These are phyloP conservation scores for Solanum pimpinellifolium DNA, from an alignment of 257 asterid species.

Conservation along the genomic window DNA sequence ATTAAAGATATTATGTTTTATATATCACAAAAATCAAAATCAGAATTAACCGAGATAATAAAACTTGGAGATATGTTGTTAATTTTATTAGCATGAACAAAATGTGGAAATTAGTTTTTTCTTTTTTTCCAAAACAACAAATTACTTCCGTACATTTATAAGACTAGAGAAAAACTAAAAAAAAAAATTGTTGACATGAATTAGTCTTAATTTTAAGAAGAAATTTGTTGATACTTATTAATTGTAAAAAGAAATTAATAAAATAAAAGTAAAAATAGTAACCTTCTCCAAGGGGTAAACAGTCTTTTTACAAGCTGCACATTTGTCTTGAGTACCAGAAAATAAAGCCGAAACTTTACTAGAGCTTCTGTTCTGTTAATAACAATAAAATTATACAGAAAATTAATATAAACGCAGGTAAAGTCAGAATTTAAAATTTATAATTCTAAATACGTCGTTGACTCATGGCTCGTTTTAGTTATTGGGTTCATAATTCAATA, in stretches of 20 bases:
- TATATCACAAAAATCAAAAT: not conserved
- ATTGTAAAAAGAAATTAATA: not conserved
- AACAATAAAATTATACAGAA: not conserved
- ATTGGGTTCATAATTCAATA: accelerated
- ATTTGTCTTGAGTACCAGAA: conserved; percentile 65
- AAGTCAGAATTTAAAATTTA: not conserved
- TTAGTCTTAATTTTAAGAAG: not conserved
- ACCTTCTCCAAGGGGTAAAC: conserved; percentile 70
- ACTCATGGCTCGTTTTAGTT: not conserved
- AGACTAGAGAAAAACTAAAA: not conserved
- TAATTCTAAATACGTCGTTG: too few species aligned
- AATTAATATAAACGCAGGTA: too few species aligned
- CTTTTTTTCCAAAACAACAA: not conserved
- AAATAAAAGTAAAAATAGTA: not conserved
- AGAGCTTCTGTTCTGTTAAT: conserved; percentile 30
- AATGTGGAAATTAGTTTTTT: not conserved
- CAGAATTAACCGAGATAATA: not conserved
- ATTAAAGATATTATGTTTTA: not conserved
- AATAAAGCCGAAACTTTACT: conserved; percentile 41
- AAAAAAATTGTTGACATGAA: not conserved
- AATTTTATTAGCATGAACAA: not conserved
- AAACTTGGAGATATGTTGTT: not conserved
- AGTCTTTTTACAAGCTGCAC: conserved; percentile 41
- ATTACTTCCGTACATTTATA: not conserved
- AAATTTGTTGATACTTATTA: not conserved